A percentile compares a stretch with the other conserved stretches of the same genome.
Conservation (phyloP, 2,329 filamentous ascomycete genomes). For the Mollisiaceae sp. region DNA sequence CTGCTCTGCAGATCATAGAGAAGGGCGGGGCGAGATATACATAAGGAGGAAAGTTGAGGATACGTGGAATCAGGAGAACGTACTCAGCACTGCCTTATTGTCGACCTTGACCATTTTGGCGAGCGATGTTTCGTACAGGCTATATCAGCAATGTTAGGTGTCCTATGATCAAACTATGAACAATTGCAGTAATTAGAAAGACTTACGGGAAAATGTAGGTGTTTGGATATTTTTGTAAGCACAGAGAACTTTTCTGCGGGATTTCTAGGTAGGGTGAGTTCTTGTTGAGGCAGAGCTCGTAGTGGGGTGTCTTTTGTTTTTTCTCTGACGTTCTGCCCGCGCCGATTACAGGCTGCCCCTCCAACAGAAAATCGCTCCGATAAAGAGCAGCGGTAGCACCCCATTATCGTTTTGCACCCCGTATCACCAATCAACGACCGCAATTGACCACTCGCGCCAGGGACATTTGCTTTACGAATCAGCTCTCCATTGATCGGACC, state of each 20-base stretch:
- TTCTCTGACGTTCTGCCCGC: conserved; percentile 17
- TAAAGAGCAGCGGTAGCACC: conserved; percentile 14
- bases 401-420: not conserved
- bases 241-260: conserved; percentile 21
- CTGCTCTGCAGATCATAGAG: conserved; percentile 13
- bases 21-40: conserved; percentile 1
- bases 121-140: conserved; percentile 30
- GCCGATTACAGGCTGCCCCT: conserved; percentile 4
- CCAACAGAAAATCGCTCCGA: conserved; percentile 21
- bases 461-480: not conserved
- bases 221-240: conserved; percentile 13
- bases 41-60: conserved; percentile 27
- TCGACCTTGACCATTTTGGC: conserved; percentile 68
- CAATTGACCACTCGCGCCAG: conserved; percentile 5
- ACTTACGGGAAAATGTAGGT: conserved; percentile 13
- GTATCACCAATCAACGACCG: conserved; percentile 16
- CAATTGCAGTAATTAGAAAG: conserved; percentile 15
- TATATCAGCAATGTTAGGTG: conserved; percentile 31
- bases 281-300: conserved; percentile 22
- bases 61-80: conserved; percentile 44
- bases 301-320: conserved; percentile 30
- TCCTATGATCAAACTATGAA: conserved; percentile 8
- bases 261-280: conserved; percentile 18
- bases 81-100: conserved; percentile 72
- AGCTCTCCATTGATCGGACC: conserved; percentile 2